Base-by-base conservation (phyloP, 2,329 filamentous ascomycete genomes). In the Paecilomyces formosus region DNA sequence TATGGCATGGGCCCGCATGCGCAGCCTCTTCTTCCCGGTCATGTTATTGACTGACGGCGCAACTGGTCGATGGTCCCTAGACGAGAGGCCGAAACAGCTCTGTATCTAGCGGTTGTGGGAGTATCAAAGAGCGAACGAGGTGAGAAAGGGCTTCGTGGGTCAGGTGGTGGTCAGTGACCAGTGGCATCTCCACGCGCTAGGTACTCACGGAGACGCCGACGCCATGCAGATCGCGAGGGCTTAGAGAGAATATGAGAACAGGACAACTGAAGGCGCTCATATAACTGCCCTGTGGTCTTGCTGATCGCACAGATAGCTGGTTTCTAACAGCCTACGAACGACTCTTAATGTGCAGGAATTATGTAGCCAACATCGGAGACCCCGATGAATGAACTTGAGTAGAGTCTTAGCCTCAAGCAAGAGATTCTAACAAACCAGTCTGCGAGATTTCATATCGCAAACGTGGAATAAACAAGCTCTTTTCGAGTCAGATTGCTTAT, bases 141-240 rank as follows among this genome's bases (percentile, higher is more conserved):
- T 54, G 45, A 51, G 54, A 39, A 56, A 31, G 50, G 53, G 49
- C 39, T 39, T 58, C 61, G 60, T 63, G 56, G 60, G 56, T 66
- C 64, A 66, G 59, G 58, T 65, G 64, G 59, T 63, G 60, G 58
- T 64, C 65, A 66, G 59, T 63, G 64, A 64, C 56, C 53, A 53
- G 30, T 58, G 56, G 31, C 54, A 58, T 60, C 56, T 55, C 52
- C 50, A 54, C 58, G 50, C 50, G 22, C 50, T 26, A 26, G 6
- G 6, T 26, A 26, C 24, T 26, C 11, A 52, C 64, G 65, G 64
- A 55, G 64, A 64, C 60, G 55, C 65, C 65, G 65, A 66, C 21
- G 50, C 55, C 30, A 55, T 7, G 59, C 50, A 55, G 59, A 59
- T 61, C 59, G 52, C 28, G 28, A 55, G 54, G 35, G n/a, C 39